phyloP scores from a whole-genome alignment of 2,329 filamentous ascomycete species.

The Thyridium curvatum region DNA sequence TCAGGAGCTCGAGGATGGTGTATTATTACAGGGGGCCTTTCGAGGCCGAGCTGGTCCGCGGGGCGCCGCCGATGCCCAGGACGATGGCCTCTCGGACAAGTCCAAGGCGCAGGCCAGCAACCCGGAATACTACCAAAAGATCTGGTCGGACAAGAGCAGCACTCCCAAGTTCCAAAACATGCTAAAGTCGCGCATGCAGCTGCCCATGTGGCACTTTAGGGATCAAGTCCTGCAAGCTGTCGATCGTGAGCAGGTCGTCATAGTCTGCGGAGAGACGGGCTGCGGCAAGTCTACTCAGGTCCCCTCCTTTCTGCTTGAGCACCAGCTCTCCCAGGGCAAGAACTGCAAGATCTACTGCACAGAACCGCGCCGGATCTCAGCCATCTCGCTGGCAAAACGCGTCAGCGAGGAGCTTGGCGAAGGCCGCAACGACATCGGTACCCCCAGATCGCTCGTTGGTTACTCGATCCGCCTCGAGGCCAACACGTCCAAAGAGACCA shows the following conservation, averaged over 20 bases:
- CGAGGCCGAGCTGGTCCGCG: conserved; percentile 49
- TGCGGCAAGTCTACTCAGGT: conserved; percentile 98
- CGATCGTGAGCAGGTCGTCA: conserved; percentile 75
- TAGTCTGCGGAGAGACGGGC: conserved; percentile 94
- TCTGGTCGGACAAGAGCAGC: conserved; percentile 53
- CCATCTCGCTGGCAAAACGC: conserved; percentile 84
- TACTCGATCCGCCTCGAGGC: conserved; percentile 93
- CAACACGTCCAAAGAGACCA: conserved; percentile 73
- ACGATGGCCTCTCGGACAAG: conserved; percentile 41
- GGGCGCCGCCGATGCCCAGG: conserved; percentile 37
- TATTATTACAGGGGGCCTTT: conserved; percentile 73
- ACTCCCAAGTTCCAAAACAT: conserved; percentile 67
- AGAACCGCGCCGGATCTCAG: conserved; percentile 90
- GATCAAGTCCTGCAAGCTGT: conserved; percentile 72
- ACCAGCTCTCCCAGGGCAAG: conserved; percentile 74
- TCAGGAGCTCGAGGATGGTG: conserved; percentile 64
- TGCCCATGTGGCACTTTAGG: conserved; percentile 87
- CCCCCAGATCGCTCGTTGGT: conserved; percentile 75
- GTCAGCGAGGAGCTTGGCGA: conserved; percentile 96
- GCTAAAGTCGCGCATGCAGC: conserved; percentile 68
- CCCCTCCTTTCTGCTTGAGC: conserved; percentile 87
- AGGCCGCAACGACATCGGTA: conserved; percentile 73
- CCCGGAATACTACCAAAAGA: conserved; percentile 45
- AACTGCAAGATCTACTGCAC: conserved; percentile 93
- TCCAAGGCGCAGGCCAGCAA: conserved; percentile 28